A percentile compares a stretch with the other conserved stretches of the same genome.
Evolutionary conservation across 805 yeast genomes (phyloP).

Genomic region (Lipomyces yamadae): DNA sequence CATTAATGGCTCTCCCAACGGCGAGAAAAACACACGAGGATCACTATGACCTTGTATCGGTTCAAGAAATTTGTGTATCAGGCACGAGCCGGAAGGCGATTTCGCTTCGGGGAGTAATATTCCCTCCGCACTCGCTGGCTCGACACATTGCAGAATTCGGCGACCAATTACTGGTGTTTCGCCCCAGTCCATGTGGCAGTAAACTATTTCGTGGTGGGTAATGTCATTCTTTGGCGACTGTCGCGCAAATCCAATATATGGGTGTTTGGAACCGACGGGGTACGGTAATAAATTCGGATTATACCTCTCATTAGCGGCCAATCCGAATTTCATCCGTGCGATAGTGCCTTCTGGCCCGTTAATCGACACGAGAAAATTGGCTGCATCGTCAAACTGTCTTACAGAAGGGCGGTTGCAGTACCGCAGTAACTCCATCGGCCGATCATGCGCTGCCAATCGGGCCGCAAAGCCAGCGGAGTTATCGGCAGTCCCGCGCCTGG

Average conservation of each 20-base stretch:
- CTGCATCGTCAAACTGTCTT: slow-evolving; percentile 2
- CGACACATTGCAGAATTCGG: slow-evolving; percentile 21
- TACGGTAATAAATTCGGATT: slow-evolving; percentile 28
- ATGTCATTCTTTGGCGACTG: not conserved
- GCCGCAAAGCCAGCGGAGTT: not conserved
- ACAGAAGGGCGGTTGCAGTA: not conserved
- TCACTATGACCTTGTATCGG: slow-evolving; percentile 29
- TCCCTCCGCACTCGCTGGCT: not conserved
- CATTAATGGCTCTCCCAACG: slow-evolving; percentile 34
- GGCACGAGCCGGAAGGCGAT: slow-evolving; percentile 14
- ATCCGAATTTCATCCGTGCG: slow-evolving; percentile 17
- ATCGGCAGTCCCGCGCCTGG: not conserved
- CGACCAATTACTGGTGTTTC: slow-evolving; percentile 15
- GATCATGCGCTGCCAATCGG: no score
- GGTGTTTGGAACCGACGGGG: slow-evolving; percentile 21
- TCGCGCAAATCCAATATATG: slow-evolving; percentile 26
- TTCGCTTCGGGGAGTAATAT: slow-evolving; percentile 12
- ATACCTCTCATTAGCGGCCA: not conserved
- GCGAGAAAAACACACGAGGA: slow-evolving; percentile 32
- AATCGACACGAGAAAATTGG: slow-evolving; percentile 16
- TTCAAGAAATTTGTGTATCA: slow-evolving; percentile 4
- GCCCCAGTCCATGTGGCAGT: slow-evolving; percentile 33
- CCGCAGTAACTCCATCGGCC: slow-evolving; percentile 2
- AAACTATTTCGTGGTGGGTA: slow-evolving; percentile 27
- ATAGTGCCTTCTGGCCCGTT: slow-evolving; percentile 17